phyloP scores from a whole-genome alignment of 371 early-diverging fungal species.

The Mucor mucedo region DNA sequence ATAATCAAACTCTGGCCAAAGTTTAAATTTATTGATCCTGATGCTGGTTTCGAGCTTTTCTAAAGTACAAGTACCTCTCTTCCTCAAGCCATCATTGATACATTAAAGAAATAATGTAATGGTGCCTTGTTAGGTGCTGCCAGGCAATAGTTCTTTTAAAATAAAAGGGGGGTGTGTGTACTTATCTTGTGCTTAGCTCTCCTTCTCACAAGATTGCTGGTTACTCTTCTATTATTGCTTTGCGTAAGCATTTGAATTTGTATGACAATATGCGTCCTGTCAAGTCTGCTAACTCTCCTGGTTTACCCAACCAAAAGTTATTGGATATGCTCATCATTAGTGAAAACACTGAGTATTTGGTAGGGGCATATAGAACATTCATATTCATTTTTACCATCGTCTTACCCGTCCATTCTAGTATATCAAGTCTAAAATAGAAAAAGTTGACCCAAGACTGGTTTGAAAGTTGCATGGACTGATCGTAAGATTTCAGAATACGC shows the following conservation, averaged over 20 bases:
- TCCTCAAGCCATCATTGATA: conserved; percentile 83
- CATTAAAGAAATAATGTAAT: conserved; percentile 79
- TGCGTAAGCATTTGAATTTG: conserved; percentile 89
- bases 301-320: conserved; percentile 65
- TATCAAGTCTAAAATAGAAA: conserved; percentile 81
- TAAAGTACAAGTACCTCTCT: conserved; percentile 90
- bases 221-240: conserved; percentile 93
- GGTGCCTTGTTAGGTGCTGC: conserved; percentile 98
- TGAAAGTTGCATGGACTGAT: conserved; percentile 81
- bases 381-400: too few species aligned
- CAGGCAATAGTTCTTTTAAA: conserved; percentile 56
- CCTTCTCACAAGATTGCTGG: conserved; percentile 96
- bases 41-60: conserved; percentile 95
- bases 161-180: not conserved
- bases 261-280: conserved; percentile 96
- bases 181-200: conserved; percentile 63
- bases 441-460: conserved; percentile 67
- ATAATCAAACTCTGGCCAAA: conserved; percentile 65
- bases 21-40: conserved; percentile 81
- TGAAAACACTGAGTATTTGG: conserved; percentile 97
- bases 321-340: conserved; percentile 94
- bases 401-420: conserved; percentile 53
- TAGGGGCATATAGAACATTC: conserved; percentile 35
- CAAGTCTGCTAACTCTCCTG: conserved; percentile 65
- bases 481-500: conserved; percentile 90